Conservation (phyloP, 495 filamentous ascomycete genomes). For the Hypoxylon perforatum region DNA sequence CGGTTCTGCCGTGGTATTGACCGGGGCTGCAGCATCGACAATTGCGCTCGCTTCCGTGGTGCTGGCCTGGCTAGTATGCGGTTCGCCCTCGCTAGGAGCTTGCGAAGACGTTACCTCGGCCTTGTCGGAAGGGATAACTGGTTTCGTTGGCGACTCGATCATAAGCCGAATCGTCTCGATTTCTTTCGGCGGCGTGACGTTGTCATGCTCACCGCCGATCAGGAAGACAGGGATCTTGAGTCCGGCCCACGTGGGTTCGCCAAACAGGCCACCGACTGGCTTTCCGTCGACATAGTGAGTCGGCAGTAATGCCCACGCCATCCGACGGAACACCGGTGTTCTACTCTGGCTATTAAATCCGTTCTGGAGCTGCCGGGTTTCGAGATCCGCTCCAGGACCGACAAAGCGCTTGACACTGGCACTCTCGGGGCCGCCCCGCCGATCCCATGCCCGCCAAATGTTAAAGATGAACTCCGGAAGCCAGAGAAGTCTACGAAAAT, state of each 20-base stretch:
- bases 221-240: slow-evolving; percentile 79
- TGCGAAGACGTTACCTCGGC: slow-evolving; percentile 12
- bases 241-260: slow-evolving; percentile 75
- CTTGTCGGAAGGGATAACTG: slow-evolving; percentile 1
- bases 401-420: slow-evolving; percentile 83
- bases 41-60: slow-evolving; percentile 42
- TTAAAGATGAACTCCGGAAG: slow-evolving; percentile 81
- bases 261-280: slow-evolving; percentile 73
- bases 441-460: slow-evolving; percentile 81
- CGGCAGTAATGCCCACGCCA: slow-evolving; percentile 78
- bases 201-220: slow-evolving; percentile 80
- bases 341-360: slow-evolving; percentile 85
- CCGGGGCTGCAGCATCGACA: slow-evolving; percentile 60
- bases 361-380: slow-evolving; percentile 80
- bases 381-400: slow-evolving; percentile 75
- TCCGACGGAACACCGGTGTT: slow-evolving; percentile 83
- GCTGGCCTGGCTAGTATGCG: slow-evolving; percentile 8
- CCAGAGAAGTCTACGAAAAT: slow-evolving; percentile 66
- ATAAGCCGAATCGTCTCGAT: slow-evolving; percentile 70
- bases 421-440: slow-evolving; percentile 80
- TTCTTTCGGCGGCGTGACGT: slow-evolving; percentile 75
- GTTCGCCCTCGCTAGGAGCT: neutral
- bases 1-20: slow-evolving; percentile 48
- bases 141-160: slow-evolving; percentile 37
- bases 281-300: slow-evolving; percentile 58